These are phyloP conservation scores for Aspergillus sp. DNA, from an alignment of 2,329 filamentous ascomycete genomes.

Conservation along the genomic window DNA sequence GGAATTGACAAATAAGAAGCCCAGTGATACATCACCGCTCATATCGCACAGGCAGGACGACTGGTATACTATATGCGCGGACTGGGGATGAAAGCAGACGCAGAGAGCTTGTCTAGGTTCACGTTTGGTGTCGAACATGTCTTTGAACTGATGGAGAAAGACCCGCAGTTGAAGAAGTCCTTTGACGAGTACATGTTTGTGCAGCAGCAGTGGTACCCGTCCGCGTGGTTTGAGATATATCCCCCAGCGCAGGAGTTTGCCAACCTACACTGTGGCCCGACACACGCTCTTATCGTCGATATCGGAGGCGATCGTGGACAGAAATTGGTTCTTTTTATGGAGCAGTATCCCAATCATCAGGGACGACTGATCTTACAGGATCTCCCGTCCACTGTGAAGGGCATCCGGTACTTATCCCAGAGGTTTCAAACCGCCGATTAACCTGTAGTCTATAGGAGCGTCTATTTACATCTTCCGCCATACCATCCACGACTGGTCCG, in stretches of 20 bases:
- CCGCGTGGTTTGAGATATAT: conserved; percentile 19
- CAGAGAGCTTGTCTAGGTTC: conserved; percentile 14
- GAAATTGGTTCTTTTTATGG: conserved; percentile 34
- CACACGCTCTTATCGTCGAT: conserved; percentile 35
- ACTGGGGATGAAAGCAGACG: conserved; percentile 11
- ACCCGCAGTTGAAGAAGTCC: conserved; percentile 15
- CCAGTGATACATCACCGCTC: too few species aligned
- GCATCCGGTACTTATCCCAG: conserved; percentile 23
- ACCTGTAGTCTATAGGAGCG: conserved; percentile 17
- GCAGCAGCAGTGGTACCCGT: conserved; percentile 10
- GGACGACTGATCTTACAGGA: conserved; percentile 50
- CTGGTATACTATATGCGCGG: conserved; percentile 18
- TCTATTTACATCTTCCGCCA: conserved; percentile 32
- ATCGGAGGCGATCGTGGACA: conserved; percentile 42
- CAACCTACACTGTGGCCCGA: background rate
- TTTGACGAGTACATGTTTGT: conserved; percentile 20
- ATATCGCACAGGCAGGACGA: background rate
- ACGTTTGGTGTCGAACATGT: conserved; percentile 14
- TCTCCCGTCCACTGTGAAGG: conserved; percentile 35
- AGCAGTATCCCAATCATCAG: conserved; percentile 32
- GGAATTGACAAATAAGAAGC: background rate
- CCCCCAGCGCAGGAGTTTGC: conserved; percentile 8
- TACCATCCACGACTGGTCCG: conserved; percentile 32
- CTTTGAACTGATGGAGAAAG: conserved; percentile 15
- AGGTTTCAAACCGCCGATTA: background rate